phyloP scores from a whole-genome alignment of 2,329 filamentous ascomycete species.

The Diaporthe citri region DNA sequence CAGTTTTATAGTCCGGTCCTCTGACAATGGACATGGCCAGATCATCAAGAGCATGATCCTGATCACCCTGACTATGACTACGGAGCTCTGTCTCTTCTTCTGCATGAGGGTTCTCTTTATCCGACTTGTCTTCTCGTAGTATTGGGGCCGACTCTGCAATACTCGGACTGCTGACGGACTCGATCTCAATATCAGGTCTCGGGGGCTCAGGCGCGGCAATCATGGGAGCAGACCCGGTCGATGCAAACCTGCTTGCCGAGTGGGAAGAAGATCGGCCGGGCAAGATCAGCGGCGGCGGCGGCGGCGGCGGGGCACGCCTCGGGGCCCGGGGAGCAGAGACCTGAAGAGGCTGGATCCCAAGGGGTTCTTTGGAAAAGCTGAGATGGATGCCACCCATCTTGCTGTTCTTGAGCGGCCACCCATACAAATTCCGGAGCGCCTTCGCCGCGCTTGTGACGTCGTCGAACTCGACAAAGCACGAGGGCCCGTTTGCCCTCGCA shows the following conservation, averaged over 20 bases:
- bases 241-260: not conserved
- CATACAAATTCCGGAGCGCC: slow-evolving; percentile 90
- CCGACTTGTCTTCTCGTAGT: not conserved
- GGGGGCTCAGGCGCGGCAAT: not conserved
- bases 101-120: not conserved
- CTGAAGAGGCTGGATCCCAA: slow-evolving; percentile 88
- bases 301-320: not conserved
- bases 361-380: slow-evolving; percentile 96
- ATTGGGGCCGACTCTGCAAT: not conserved
- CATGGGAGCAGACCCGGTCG: not conserved
- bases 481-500: slow-evolving; percentile 93
- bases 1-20: not conserved
- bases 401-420: slow-evolving; percentile 88
- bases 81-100: not conserved
- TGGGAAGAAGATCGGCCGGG: not conserved
- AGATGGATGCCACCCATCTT: slow-evolving; percentile 94
- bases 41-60: not conserved
- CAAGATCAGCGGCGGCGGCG: not conserved
- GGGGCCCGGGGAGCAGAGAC: slow-evolving; percentile 48
- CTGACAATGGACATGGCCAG: not conserved
- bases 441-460: slow-evolving; percentile 93
- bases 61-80: not conserved
- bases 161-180: not conserved
- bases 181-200: not conserved
- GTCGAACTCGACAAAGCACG: slow-evolving; percentile 99